Evolutionary conservation across 1,284 basidiomycete species (phyloP).

Genomic region (Marasmius fiardii): DNA sequence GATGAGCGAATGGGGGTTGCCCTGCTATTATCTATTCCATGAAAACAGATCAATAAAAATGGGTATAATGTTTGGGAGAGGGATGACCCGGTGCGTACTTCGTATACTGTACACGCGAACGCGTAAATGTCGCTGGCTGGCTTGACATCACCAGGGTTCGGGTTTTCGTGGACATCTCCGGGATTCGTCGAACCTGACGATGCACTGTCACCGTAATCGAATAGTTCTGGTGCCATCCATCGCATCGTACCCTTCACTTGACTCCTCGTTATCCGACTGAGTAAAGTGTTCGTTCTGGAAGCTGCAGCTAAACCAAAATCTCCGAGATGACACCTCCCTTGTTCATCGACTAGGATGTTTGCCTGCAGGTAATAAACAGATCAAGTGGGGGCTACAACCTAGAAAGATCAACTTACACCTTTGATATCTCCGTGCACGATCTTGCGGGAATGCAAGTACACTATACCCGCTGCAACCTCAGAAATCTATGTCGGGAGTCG

Average conservation of each 20-base stretch:
- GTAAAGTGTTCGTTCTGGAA: not conserved
- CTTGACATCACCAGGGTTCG: not conserved
- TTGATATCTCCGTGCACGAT: not conserved
- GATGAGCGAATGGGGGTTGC: not conserved
- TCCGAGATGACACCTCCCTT: not conserved
- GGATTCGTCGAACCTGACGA: no score
- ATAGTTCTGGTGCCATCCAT: conserved; percentile 1
- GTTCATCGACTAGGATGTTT: not conserved
- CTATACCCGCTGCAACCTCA: not conserved
- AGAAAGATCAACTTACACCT: not conserved
- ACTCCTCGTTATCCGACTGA: not conserved
- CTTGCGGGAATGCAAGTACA: not conserved
- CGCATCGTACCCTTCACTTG: not conserved
- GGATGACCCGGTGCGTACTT: not conserved
- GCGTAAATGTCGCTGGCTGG: not conserved
- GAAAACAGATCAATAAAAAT: not conserved
- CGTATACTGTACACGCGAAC: not conserved
- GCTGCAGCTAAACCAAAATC: not conserved
- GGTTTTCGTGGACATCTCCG: not conserved
- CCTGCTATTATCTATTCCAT: not conserved
- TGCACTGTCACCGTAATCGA: not conserved
- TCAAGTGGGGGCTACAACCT: not conserved
- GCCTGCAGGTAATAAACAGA: not conserved
- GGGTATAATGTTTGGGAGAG: not conserved
- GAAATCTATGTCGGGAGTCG: not conserved